phyloP scores from a whole-genome alignment of 768 basidiomycete species.

The Russula olivacea region DNA sequence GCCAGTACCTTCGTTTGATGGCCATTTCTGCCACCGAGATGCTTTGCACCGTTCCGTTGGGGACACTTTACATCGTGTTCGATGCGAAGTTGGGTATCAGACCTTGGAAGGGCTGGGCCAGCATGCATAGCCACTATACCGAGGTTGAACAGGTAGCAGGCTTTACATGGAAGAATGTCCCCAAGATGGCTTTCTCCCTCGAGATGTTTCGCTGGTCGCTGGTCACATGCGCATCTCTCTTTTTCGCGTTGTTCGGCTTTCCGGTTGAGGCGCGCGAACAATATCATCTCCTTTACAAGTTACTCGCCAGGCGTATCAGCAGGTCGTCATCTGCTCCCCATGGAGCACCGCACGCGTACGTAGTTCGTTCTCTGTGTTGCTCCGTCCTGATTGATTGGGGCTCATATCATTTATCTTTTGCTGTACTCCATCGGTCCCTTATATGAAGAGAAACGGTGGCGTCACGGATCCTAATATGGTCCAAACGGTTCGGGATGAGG shows the following conservation, averaged over 20 bases:
- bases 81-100: background rate
- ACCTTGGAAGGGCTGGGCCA: slow-evolving; percentile 41
- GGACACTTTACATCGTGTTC: background rate
- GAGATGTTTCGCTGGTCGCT: slow-evolving; percentile 40
- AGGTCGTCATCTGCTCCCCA: background rate
- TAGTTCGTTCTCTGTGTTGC: background rate
- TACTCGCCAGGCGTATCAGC: slow-evolving; percentile 29
- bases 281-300: slow-evolving; percentile 31
- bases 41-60: background rate
- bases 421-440: slow-evolving; percentile 1
- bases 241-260: slow-evolving; percentile 51
- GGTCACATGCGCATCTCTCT: slow-evolving; percentile 36
- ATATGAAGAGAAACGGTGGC: background rate
- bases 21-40: background rate
- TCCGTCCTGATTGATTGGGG: background rate
- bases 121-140: slow-evolving; percentile 45
- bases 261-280: slow-evolving; percentile 41
- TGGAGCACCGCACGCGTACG: slow-evolving; percentile 7
- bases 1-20: background rate
- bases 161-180: slow-evolving; percentile 36
- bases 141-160: slow-evolving; percentile 37
- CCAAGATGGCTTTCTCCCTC: slow-evolving; percentile 7
- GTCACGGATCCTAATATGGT: background rate
- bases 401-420: background rate
- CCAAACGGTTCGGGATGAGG: too few species aligned